Evolutionary conservation across 2,329 filamentous ascomycete species (phyloP).

Genomic region (Sporothrix globosa): DNA sequence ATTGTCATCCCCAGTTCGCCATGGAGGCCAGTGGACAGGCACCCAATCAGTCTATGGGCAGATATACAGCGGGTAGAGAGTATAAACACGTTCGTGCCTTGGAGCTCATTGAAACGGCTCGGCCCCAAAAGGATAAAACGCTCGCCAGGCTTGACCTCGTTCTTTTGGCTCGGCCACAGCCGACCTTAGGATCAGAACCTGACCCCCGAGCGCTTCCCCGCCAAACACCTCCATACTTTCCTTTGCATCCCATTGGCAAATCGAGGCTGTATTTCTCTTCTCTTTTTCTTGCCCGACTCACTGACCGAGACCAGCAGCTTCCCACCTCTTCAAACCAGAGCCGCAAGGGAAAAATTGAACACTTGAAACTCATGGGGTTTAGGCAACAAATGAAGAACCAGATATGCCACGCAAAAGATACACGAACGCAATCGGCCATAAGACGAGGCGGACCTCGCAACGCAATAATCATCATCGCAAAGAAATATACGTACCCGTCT

Average conservation of each 20-base stretch:
- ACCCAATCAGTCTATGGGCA: slow-evolving; percentile 39
- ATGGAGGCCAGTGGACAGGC: neutral
- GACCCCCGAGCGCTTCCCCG: neutral
- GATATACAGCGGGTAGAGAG: slow-evolving; percentile 22
- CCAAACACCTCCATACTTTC: slow-evolving; percentile 1
- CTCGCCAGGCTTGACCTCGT: neutral
- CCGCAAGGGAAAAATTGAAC: neutral
- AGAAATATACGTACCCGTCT: slow-evolving; percentile 73
- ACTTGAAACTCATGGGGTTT: neutral
- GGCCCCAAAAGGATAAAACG: neutral
- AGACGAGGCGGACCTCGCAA: neutral
- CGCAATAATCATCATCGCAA: neutral
- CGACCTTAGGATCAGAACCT: neutral
- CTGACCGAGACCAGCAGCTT: neutral
- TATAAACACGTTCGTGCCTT: slow-evolving; percentile 5
- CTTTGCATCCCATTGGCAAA: slow-evolving; percentile 5
- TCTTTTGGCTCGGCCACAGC: neutral
- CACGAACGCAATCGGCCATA: neutral
- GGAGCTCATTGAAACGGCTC: neutral
- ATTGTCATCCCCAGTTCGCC: neutral
- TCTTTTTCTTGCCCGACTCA: neutral
- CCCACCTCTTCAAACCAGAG: neutral
- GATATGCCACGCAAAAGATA: neutral
- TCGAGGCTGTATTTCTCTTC: neutral
- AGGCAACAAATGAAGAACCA: neutral